phyloP scores from a whole-genome alignment of 345 rosid species.

The Aquilaria yunnanensis region DNA sequence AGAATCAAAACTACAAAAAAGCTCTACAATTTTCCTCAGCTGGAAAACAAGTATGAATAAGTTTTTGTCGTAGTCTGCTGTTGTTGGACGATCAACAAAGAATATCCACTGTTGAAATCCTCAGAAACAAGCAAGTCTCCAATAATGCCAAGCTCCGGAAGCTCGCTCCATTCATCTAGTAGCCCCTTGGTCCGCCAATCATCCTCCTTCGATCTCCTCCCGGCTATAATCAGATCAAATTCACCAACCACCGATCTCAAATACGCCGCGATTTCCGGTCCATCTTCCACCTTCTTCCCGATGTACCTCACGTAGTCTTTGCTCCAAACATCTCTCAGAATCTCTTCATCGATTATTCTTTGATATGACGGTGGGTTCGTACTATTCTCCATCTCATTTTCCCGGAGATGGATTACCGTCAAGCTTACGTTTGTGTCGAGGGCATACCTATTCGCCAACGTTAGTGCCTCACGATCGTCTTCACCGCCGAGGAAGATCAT shows the following conservation, averaged over 20 bases:
- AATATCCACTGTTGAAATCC: slow-evolving; percentile 15
- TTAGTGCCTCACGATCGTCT: slow-evolving; percentile 35
- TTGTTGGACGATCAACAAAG: slow-evolving; percentile 31
- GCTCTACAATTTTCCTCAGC: too few relatives aligned
- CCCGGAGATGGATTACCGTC: slow-evolving; percentile 12
- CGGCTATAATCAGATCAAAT: slow-evolving; percentile 23
- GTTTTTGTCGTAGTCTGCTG: not conserved
- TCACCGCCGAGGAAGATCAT: slow-evolving; percentile 30
- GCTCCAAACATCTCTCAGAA: slow-evolving; percentile 7
- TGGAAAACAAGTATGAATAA: too few relatives aligned
- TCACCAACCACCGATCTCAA: slow-evolving; percentile 4
- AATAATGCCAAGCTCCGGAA: slow-evolving; percentile 22
- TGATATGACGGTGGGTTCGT: not conserved
- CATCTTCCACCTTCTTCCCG: slow-evolving; percentile 11
- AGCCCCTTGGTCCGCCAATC: slow-evolving; percentile 4
- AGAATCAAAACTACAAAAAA: too few relatives aligned
- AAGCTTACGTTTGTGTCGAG: slow-evolving; percentile 12
- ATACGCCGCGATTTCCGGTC: slow-evolving; percentile 12
- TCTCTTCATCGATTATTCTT: slow-evolving; percentile 4
- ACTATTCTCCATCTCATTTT: not conserved
- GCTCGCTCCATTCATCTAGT: slow-evolving; percentile 14
- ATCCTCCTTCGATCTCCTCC: slow-evolving; percentile 14
- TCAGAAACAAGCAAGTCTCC: slow-evolving; percentile 24
- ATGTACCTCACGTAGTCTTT: not conserved
- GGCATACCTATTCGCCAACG: slow-evolving; percentile 21